Percentiles rank a stretch among this genome's conserved stretches.
Conservation (phyloP, 352 stramenopile genomes). For the Phytophthora tubulina region DNA sequence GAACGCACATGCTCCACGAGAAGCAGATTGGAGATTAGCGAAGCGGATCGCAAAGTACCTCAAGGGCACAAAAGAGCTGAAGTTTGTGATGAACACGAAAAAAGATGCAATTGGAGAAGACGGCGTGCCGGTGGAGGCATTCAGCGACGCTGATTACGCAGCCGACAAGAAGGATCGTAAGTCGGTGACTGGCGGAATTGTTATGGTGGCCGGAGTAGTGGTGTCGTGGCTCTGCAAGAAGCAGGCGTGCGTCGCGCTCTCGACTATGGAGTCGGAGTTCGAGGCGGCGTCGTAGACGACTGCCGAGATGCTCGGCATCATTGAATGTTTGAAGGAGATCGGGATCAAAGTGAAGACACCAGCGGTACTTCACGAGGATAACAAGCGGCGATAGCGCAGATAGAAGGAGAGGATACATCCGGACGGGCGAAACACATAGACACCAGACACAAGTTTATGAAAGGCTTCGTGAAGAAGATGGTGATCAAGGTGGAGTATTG, state of each 20-base stretch:
- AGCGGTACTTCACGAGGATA: constrained; percentile 18
- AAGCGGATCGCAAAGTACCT: constrained; percentile 37
- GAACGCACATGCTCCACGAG: constrained; percentile 14
- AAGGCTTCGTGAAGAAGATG: constrained; percentile 20
- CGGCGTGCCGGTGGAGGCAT: neutral
- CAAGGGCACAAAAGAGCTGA: constrained; percentile 25
- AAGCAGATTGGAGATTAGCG: constrained; percentile 13
- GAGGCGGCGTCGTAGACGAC: constrained; percentile 2
- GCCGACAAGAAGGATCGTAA: neutral
- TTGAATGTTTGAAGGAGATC: constrained; percentile 9
- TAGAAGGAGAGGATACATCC: constrained; percentile 19
- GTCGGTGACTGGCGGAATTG: neutral
- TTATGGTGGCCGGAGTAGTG: neutral
- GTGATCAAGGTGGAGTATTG: constrained; percentile 9
- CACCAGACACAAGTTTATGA: constrained; percentile 18
- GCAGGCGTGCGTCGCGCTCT: neutral
- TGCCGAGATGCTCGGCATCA: constrained; percentile 14
- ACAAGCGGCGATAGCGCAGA: constrained; percentile 28
- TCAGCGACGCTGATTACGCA: constrained; percentile 1
- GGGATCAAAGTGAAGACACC: neutral
- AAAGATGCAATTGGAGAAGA: neutral
- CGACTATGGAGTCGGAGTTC: constrained; percentile 5
- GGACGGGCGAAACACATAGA: constrained; percentile 20
- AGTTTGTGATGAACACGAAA: constrained; percentile 23
- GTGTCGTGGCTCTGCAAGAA: neutral